Percentiles rank a stretch among this genome's conserved stretches.
Evolutionary conservation across 345 rosid genomes (phyloP).

Genomic region (Dimocarpus longan): DNA sequence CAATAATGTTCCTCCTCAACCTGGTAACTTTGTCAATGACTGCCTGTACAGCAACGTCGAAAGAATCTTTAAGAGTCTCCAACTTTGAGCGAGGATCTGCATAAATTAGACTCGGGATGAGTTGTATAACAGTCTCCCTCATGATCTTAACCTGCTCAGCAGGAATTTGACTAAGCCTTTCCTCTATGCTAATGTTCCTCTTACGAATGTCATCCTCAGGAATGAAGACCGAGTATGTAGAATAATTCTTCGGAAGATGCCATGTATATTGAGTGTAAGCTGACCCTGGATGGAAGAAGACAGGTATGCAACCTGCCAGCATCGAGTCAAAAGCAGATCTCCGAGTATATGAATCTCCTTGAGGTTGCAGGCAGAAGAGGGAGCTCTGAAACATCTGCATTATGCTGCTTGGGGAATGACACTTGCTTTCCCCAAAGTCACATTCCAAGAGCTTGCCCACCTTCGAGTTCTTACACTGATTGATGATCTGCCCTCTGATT

Average conservation of each 20-base stretch:
- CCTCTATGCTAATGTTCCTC: slow-evolving; percentile 76
- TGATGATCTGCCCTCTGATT: slow-evolving; percentile 80
- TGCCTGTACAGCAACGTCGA: slow-evolving; percentile 80
- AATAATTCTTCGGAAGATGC: slow-evolving; percentile 84
- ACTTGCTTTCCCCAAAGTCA: slow-evolving; percentile 88
- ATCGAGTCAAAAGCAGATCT: slow-evolving; percentile 88
- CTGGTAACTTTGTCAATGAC: slow-evolving; percentile 78
- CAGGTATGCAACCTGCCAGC: slow-evolving; percentile 88
- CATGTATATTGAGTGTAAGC: slow-evolving; percentile 90
- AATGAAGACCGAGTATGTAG: slow-evolving; percentile 85
- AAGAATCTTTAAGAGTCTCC: slow-evolving; percentile 70
- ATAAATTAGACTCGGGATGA: slow-evolving; percentile 69
- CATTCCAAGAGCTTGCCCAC: slow-evolving; percentile 75
- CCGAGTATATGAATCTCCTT: slow-evolving; percentile 89
- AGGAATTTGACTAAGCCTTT: slow-evolving; percentile 64
- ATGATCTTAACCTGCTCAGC: slow-evolving; percentile 67
- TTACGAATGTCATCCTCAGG: slow-evolving; percentile 78
- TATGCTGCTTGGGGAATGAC: slow-evolving; percentile 90
- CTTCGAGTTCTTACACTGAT: slow-evolving; percentile 62
- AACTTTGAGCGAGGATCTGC: slow-evolving; percentile 78
- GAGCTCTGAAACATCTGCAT: slow-evolving; percentile 90
- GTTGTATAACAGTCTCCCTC: slow-evolving; percentile 77
- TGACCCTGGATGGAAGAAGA: slow-evolving; percentile 93
- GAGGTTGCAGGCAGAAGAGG: slow-evolving; percentile 84
- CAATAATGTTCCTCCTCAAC: slow-evolving; percentile 72